These are phyloP conservation scores for Neurospora sp. DNA, from an alignment of 495 filamentous ascomycete species.

Conservation along the genomic window DNA sequence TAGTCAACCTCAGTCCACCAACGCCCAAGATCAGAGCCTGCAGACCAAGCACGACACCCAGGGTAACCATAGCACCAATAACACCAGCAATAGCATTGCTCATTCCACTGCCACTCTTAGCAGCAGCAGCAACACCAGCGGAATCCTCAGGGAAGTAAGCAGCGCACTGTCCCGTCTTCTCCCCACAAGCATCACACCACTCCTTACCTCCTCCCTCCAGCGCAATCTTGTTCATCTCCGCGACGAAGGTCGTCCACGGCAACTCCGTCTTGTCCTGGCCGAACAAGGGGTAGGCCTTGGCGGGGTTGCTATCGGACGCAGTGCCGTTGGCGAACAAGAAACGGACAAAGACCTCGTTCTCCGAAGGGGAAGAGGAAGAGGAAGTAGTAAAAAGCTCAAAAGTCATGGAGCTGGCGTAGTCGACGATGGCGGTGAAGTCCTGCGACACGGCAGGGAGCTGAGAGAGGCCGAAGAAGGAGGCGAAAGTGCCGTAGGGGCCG, in stretches of 20 bases:
- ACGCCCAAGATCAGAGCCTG: slow-evolving; percentile 30
- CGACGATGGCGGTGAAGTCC: slow-evolving; percentile 61
- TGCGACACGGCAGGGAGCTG: slow-evolving; percentile 42
- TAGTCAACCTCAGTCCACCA: slow-evolving; percentile 25
- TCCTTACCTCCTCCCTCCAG: slow-evolving; percentile 41
- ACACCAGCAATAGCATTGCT: slow-evolving; percentile 44
- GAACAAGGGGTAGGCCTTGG: slow-evolving; percentile 58
- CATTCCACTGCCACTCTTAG: slow-evolving; percentile 12
- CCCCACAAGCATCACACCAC: slow-evolving; percentile 66
- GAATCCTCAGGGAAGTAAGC: slow-evolving; percentile 12
- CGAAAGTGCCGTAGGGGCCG: slow-evolving; percentile 60
- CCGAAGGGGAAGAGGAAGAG: neutral
- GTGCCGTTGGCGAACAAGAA: slow-evolving; percentile 74
- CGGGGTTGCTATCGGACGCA: slow-evolving; percentile 32
- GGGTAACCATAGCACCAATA: slow-evolving; percentile 39
- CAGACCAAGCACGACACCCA: slow-evolving; percentile 32
- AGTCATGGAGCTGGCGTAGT: slow-evolving; percentile 56
- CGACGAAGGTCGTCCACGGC: slow-evolving; percentile 52
- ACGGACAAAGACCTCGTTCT: slow-evolving; percentile 55
- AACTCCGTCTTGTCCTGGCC: slow-evolving; percentile 42
- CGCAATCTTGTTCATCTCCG: slow-evolving; percentile 50
- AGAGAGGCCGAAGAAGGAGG: slow-evolving; percentile 65
- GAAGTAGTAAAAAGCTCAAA: slow-evolving; percentile 67
- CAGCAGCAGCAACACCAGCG: slow-evolving; percentile 1
- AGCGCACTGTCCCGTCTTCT: slow-evolving; percentile 50